Evolutionary conservation across 768 basidiomycete species (phyloP).

Genomic region (Rhodocollybia butyracea): DNA sequence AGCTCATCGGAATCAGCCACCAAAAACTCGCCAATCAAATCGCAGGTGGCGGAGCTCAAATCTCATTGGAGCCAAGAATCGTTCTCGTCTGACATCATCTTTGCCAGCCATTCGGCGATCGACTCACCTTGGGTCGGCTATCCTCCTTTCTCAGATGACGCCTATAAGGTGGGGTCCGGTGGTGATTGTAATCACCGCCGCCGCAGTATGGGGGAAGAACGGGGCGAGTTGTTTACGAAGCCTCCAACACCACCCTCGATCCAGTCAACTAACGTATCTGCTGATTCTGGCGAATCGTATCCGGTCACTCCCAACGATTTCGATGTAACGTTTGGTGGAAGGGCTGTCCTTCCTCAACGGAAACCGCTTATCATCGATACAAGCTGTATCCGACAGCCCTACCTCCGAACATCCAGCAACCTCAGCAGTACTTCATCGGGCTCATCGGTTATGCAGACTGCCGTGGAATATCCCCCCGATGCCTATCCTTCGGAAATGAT

Average conservation of each 20-base stretch:
- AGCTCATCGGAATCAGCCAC: conserved; percentile 64
- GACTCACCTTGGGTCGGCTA: conserved; percentile 37
- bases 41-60: conserved; percentile 28
- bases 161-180: conserved; percentile 47
- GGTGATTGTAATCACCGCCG: conserved; percentile 56
- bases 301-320: conserved; percentile 58
- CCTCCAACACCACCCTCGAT: conserved; percentile 45
- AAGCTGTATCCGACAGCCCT: conserved; percentile 37
- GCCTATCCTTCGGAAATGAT: conserved; percentile 54
- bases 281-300: conserved; percentile 37
- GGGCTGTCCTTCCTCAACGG: conserved; percentile 26
- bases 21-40: conserved; percentile 36
- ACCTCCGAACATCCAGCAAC: conserved; percentile 42
- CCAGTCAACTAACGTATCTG: conserved; percentile 33
- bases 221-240: conserved; percentile 40
- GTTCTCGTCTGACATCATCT: conserved; percentile 40
- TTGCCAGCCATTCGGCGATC: conserved; percentile 35
- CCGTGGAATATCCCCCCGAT: conserved; percentile 55
- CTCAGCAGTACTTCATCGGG: conserved; percentile 43
- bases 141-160: conserved; percentile 28
- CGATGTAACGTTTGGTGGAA: conserved; percentile 37
- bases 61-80: conserved; percentile 65
- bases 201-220: conserved; percentile 31
- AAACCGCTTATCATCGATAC: conserved; percentile 60
- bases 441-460: conserved; percentile 73